Conservation (phyloP, 1,284 basidiomycete genomes). For the Tausonia pullulans region DNA sequence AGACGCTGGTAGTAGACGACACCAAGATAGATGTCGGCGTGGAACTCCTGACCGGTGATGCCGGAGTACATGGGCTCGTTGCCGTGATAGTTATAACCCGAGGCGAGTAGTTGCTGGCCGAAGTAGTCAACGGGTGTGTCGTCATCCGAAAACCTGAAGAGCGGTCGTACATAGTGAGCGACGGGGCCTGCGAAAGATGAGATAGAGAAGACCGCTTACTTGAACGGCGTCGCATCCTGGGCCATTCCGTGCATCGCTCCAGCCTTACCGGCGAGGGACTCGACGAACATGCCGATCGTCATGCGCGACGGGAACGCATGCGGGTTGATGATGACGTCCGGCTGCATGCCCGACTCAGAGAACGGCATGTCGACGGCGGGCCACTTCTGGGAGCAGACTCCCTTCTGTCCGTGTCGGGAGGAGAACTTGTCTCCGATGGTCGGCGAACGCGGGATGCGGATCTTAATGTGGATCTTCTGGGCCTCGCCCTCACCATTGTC, state of each 20-base stretch:
- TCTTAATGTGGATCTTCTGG: constrained; percentile 86
- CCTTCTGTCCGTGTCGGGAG: constrained; percentile 97
- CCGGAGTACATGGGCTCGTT: constrained; percentile 99
- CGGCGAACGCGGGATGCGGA: constrained; percentile 86
- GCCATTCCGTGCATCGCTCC: constrained; percentile 97
- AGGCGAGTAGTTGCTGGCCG: constrained; percentile 76
- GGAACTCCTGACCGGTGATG: constrained; percentile 96
- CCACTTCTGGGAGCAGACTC: constrained; percentile 99
- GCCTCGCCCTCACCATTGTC: constrained; percentile 79
- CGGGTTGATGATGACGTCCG: constrained; percentile 98
- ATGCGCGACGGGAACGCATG: constrained; percentile 99
- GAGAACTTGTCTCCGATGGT: constrained; percentile 99
- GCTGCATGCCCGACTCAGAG: constrained; percentile 96
- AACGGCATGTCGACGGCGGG: constrained; percentile 98
- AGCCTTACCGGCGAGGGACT: constrained; percentile 96
- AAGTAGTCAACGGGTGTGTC: constrained; percentile 96
- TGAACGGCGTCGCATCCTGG: constrained; percentile 96
- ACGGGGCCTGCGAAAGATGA: not conserved
- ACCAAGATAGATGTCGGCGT: constrained; percentile 96
- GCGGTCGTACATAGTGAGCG: not conserved
- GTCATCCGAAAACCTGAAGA: constrained; percentile 74
- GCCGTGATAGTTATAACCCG: constrained; percentile 98
- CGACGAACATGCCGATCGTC: constrained; percentile 99
- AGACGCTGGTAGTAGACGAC: constrained; percentile 98
- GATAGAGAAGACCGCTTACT: constrained; percentile 42